Evolutionary conservation across 2,329 filamentous ascomycete species (phyloP), one percentile per base, ranked within the genome.

Genomic region (Tolypocladium paradoxum): DNA sequence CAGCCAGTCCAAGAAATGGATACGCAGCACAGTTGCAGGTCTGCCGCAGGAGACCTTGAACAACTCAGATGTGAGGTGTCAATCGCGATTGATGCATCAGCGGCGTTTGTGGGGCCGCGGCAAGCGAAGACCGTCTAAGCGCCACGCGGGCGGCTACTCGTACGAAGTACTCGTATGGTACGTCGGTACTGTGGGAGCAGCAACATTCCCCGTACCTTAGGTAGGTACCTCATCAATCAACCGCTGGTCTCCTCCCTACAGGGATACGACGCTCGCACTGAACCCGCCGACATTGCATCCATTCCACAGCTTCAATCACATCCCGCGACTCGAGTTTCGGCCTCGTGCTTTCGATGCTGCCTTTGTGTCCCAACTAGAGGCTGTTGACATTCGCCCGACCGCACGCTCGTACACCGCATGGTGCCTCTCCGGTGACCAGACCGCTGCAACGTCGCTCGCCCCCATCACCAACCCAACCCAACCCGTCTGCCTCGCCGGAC

Each of bases 401-500:
- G 43, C 24, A n/a, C 16, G 24, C 40, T 11, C 40, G 40, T 27
- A 18, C 27, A n/a, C 24, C 43, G 27, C 27, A n/a, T 12, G 43
- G 27, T 29, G 27, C 43, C 9, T 6, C 27, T n/a, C 27, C 43
- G n/a, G 43, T 20, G 43, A 46, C 43, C 27, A 20, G 43, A 31
- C 43, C 24, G 27, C 18, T 46, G 43, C 43, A 46, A 46, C 43
- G 43, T 46, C 43, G 43, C 43, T 31, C 43, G 16, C 18, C 43
- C 20, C 37, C 27, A 45, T 36, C 50, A 35, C 49, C 37, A 20
- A 0, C 16, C 40, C 38, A 47, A 22, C 31, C 38, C 40, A 34
- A 33, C 37, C 18, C 37, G 11, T 40, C 29, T 48, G 27, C 51
- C 35, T 49, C 47, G 51, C 48, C 55, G 37, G 48, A 55, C 53